These are phyloP conservation scores for Rhizophagus clarus DNA, from an alignment of 192 early-diverging fungal species.

Conservation along the genomic window DNA sequence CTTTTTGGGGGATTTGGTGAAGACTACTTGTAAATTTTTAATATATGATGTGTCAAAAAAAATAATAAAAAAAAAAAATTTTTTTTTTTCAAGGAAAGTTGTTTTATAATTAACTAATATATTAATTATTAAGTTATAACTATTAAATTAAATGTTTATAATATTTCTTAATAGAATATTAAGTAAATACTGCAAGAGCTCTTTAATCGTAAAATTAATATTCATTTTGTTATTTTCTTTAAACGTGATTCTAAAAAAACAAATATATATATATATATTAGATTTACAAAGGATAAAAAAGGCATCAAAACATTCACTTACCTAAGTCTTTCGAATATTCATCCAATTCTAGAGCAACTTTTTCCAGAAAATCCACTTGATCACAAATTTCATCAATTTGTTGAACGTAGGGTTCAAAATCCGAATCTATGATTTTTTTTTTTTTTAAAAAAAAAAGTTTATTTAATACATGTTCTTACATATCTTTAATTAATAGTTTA, in stretches of 20 bases:
- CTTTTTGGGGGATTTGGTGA: conserved; percentile 86
- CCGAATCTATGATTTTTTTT: conserved; percentile 33
- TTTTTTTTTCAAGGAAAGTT: too few species aligned
- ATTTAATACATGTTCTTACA: neutral
- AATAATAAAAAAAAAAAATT: too few species aligned
- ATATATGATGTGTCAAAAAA: neutral
- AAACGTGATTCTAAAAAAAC: conserved; percentile 6
- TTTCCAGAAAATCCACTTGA: conserved; percentile 46
- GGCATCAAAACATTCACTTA: conserved; percentile 8
- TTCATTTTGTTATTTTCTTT: neutral
- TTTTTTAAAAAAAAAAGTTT: neutral
- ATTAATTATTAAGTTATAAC: too few species aligned
- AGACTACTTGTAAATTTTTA: conserved; percentile 9
- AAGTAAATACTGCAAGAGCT: too few species aligned
- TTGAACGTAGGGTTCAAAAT: conserved; percentile 47
- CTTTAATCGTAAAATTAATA: too few species aligned
- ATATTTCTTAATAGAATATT: too few species aligned
- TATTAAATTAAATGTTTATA: too few species aligned
- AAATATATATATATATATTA: too few species aligned
- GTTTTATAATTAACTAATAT: too few species aligned
- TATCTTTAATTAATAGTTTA: neutral
- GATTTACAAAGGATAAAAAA: neutral
- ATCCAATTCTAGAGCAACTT: conserved; percentile 43
- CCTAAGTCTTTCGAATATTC: conserved; percentile 50
- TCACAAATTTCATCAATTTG: conserved; percentile 49